Base-by-base conservation (phyloP, 345 rosid species). In the Pugionium dolabratum region DNA sequence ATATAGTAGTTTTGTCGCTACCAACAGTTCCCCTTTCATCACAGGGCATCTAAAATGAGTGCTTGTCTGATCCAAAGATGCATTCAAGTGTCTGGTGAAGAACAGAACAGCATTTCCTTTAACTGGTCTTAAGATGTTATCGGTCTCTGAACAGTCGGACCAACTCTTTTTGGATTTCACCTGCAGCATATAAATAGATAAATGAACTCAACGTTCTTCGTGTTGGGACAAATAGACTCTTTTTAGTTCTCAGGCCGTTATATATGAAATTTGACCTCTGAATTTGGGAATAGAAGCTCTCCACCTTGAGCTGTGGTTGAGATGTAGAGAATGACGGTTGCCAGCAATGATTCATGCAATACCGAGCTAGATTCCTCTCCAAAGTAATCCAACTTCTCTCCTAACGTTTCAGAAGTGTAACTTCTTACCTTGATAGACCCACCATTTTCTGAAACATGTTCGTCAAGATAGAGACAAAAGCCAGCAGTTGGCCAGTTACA, bases 51-150 rank as follows among this genome's bases (percentile, higher is more conserved):
- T 83, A 4, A 75, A 45, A 67, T 90, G 95, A 61, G 75, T 68
- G 83, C 97, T 90, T 28, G 82, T 76, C 62, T 8, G 52, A 69
- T 93, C 99, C 55, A 61, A 3, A 35, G 79, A 59, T 44, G 71
- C 74, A 52, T 86, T 80, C 6, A 76, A 86, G 57, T 63, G 84
- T 50, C 79, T 68, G 28, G 68, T 82, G 89, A 93, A 93, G 74
- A 90, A 85, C 74, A 94, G 50, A 56, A 94, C 30, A 2, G 96
- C 99, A 30, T 86, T 84, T 65, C 97, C 97, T 83, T 84, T 88
- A 0, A 73, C 56, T 2, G 97, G 96, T 79, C 76, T 83, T 68
- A 83, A 79, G 52, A 76, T 68, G 65, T 60, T 73, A 59, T 78
- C 67, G 4, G 61, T 46, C 57, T 77, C 79, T 41, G 76, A 40